Conservation (phyloP, 495 filamentous ascomycete species). For the Darksidea phi region DNA sequence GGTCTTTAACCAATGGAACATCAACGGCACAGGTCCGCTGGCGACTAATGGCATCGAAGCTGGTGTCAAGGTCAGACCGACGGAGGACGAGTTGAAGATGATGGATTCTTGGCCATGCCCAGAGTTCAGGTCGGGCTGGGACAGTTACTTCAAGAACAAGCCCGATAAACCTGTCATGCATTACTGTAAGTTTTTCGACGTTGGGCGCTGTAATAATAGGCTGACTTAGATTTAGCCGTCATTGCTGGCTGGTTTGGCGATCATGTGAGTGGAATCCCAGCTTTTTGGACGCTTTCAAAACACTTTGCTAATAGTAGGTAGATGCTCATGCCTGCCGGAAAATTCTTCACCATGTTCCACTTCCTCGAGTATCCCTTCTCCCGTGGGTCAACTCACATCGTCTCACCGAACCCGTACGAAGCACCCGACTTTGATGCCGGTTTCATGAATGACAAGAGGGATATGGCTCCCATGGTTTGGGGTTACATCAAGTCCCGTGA, state of each 20-base stretch:
- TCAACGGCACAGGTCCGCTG: constrained; percentile 74
- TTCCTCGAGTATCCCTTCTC: constrained; percentile 83
- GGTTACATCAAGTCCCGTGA: constrained; percentile 84
- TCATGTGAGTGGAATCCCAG: too few species aligned
- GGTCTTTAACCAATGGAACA: constrained; percentile 67
- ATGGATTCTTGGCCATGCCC: constrained; percentile 55
- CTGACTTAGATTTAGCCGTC: constrained; percentile 20
- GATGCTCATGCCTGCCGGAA: constrained; percentile 61
- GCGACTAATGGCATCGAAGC: constrained; percentile 86
- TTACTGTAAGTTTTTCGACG: constrained; percentile 38
- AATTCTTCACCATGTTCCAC: constrained; percentile 88
- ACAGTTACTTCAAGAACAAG: constrained; percentile 81
- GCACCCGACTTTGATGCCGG: constrained; percentile 77
- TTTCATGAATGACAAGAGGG: constrained; percentile 82
- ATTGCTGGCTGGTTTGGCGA: constrained; percentile 45
- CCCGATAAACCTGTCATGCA: constrained; percentile 88
- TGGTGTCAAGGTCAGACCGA: constrained; percentile 76
- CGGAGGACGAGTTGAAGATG: constrained; percentile 64
- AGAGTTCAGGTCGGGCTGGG: constrained; percentile 69
- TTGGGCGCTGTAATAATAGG: background rate
- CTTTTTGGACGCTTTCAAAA: too few species aligned
- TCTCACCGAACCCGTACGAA: constrained; percentile 68
- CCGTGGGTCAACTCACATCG: constrained; percentile 70
- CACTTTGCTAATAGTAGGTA: too few species aligned
- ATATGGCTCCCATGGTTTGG: constrained; percentile 84